These are phyloP conservation scores for Citrullus mucosospermus DNA, from an alignment of 306 rosid species.

Conservation along the genomic window DNA sequence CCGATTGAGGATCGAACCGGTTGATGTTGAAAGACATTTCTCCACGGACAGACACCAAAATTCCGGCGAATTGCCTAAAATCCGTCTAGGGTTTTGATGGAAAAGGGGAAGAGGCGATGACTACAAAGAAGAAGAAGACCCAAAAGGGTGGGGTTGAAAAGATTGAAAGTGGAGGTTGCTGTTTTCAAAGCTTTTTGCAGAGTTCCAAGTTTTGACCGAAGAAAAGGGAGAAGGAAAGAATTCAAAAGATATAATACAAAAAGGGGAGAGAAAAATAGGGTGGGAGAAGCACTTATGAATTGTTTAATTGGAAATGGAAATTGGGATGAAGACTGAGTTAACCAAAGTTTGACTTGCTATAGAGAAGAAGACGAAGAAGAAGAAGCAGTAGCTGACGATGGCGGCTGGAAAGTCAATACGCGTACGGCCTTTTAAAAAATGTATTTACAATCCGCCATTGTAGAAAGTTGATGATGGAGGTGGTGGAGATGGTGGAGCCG, in stretches of 20 bases:
- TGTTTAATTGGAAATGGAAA: neutral
- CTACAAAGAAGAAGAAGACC: neutral
- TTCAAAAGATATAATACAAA: neutral
- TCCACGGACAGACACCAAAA: neutral
- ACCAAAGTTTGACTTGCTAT: neutral
- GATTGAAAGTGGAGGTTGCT: neutral
- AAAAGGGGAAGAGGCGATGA: neutral
- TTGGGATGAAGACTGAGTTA: neutral
- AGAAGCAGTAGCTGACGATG: neutral
- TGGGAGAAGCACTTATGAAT: neutral
- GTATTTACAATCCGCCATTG: too few relatives aligned
- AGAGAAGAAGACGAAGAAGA: neutral
- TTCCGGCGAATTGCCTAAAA: neutral
- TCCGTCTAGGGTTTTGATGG: neutral
- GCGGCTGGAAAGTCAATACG: conserved; percentile 1
- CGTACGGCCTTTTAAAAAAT: neutral
- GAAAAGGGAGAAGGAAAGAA: neutral
- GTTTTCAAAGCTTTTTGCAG: neutral
- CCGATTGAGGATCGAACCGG: conserved; percentile 34
- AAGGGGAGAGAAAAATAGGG: neutral
- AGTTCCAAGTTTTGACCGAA: neutral
- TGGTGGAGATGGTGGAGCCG: too few relatives aligned
- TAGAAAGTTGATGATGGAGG: too few relatives aligned
- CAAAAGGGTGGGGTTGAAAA: neutral
- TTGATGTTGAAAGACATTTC: conserved; percentile 21